Conservation (phyloP, 495 filamentous ascomycete species). For the Trichoderma erinaceum region DNA sequence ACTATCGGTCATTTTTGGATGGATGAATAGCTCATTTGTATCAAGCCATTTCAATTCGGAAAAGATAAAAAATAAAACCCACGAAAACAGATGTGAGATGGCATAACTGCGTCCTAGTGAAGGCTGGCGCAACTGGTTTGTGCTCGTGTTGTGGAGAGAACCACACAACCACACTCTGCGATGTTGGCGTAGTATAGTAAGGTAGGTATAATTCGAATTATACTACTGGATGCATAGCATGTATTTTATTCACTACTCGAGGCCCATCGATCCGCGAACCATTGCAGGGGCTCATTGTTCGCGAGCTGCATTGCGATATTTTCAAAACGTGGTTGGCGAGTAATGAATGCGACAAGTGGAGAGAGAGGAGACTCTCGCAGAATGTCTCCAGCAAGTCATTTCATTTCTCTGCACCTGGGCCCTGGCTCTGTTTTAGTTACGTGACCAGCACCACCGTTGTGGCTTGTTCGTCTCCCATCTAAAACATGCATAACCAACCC, state of each 20-base stretch:
- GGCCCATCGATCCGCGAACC: too few relatives aligned
- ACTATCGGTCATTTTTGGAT: not conserved
- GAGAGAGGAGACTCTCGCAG: not conserved
- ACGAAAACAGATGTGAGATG: not conserved
- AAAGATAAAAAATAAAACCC: not conserved
- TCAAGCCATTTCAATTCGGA: not conserved
- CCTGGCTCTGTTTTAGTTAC: not conserved
- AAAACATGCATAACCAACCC: slow-evolving; percentile 11
- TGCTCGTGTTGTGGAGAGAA: too few relatives aligned
- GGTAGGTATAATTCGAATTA: too few relatives aligned
- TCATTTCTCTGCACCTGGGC: not conserved
- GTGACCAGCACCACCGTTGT: not conserved
- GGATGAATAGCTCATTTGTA: slow-evolving; percentile 10
- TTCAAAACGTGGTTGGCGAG: not conserved
- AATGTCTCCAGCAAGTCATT: not conserved
- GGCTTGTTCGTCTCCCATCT: not conserved
- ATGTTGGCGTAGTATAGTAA: too few relatives aligned
- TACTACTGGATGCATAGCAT: too few relatives aligned
- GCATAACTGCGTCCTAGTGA: not conserved
- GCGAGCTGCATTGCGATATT: not conserved
- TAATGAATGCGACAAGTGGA: not conserved
- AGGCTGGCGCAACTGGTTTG: not conserved
- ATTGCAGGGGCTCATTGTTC: too few relatives aligned
- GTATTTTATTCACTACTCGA: too few relatives aligned
- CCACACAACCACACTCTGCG: too few relatives aligned